Base-by-base conservation (phyloP, 345 rosid species). In the Citrus hindsii region DNA sequence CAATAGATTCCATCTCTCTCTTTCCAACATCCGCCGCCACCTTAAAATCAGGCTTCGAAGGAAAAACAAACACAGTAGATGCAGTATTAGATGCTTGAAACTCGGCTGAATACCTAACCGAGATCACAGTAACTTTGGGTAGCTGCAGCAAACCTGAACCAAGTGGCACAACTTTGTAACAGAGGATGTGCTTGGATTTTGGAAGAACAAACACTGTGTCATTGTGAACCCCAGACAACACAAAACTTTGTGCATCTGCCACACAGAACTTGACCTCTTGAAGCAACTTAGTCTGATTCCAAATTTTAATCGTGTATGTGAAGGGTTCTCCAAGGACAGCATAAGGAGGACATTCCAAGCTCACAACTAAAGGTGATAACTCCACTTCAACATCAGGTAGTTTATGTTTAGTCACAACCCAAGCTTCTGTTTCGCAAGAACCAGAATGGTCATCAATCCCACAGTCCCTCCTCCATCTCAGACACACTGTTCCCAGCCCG, bases 311-410 rank as follows among this genome's bases (percentile, higher is more conserved):
- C 4, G 27, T 76, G 83, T 84, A 92, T 6, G 84, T 82, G 81
- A 96, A 94, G 35, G 98, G 90, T 74, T 94, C 98, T 83, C 98
- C 98, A 33, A 94, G 92, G 82, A 92, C 80, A 38, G 95, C 94
- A 64, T 84, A 94, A 32, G 98, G 94, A 80, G 98, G 98, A 77
- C 91, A 89, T n/a, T 87, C 91, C 83, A 89, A 76, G 83, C 85
- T 88, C 85, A 89, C 87, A 79, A 91, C 87, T 83, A 96, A 79
- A 16, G 95, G 95, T n/a, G 94, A 80, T 55, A 80, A 82, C 86
- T 96, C 99, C 60, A 85, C 92, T 58, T 76, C 82, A 66, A 94
- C 87, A 51, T 88, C 87, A 12, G 98, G 97, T 72, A 96, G 95
- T 81, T 82, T 80, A 79, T 92, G 91, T 68, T 79, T 86, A 28